These are phyloP conservation scores for Diaporthe humulicola DNA, from an alignment of 2,329 filamentous ascomycete species.

Conservation along the genomic window DNA sequence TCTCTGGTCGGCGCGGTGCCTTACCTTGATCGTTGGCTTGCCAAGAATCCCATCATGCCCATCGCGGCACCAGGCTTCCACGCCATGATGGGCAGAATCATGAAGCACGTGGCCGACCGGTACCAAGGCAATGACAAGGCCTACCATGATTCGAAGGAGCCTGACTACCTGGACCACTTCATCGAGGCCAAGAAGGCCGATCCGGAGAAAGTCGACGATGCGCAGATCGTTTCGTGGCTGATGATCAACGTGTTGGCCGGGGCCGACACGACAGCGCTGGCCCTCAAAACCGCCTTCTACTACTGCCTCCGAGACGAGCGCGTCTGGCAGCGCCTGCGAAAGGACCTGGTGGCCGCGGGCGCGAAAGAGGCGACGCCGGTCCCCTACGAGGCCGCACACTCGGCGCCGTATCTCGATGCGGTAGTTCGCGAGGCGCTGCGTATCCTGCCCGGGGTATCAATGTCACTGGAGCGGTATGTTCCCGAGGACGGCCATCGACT, in stretches of 20 bases:
- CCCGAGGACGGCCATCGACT: constrained; percentile 39
- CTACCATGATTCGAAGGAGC: constrained; percentile 43
- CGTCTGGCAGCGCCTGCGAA: constrained; percentile 45
- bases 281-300: constrained; percentile 53
- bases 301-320: constrained; percentile 51
- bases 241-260: constrained; percentile 52
- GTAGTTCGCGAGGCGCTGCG: constrained; percentile 55
- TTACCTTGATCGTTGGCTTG: constrained; percentile 51
- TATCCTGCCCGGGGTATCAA: constrained; percentile 53
- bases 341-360: constrained; percentile 52
- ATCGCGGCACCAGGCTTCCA: constrained; percentile 51
- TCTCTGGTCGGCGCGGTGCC: constrained; percentile 48
- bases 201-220: constrained; percentile 48
- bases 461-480: constrained; percentile 45
- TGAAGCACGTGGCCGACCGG: constrained; percentile 48
- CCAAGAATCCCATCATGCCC: constrained; percentile 54
- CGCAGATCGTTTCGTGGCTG: constrained; percentile 52
- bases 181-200: constrained; percentile 51
- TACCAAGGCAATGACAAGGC: constrained; percentile 47
- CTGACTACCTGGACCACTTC: constrained; percentile 57
- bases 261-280: constrained; percentile 53
- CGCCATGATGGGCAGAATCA: constrained; percentile 46
- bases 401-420: constrained; percentile 54
- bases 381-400: constrained; percentile 42
- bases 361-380: constrained; percentile 43